Conservation (phyloP, 768 basidiomycete genomes). For the Phlebiopsis flavidoalba region DNA sequence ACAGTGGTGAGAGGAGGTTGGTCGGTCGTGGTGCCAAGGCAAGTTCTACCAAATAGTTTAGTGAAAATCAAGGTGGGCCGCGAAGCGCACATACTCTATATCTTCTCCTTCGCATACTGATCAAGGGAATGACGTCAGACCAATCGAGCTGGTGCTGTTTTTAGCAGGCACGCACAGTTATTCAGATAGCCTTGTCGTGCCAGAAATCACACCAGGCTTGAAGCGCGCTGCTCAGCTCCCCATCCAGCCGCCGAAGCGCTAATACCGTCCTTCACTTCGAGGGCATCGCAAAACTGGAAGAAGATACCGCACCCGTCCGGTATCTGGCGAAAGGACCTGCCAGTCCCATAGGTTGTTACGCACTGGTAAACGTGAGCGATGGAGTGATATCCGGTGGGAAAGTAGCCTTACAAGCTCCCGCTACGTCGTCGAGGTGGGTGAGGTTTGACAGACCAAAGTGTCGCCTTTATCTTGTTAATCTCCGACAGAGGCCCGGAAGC, state of each 20-base stretch:
- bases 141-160: neutral
- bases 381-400: neutral
- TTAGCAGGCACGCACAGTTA: neutral
- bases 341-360: slow-evolving; percentile 51
- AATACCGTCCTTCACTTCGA: slow-evolving; percentile 51
- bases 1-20: slow-evolving; percentile 48
- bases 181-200: slow-evolving; percentile 33
- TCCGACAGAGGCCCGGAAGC: slow-evolving; percentile 34
- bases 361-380: slow-evolving; percentile 14
- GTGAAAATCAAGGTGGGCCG: neutral
- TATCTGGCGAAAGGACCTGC: slow-evolving; percentile 49
- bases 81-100: slow-evolving; percentile 36
- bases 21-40: slow-evolving; percentile 37
- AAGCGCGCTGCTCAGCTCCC: slow-evolving; percentile 53
- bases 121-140: neutral
- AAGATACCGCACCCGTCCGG: slow-evolving; percentile 41
- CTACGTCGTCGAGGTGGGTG: slow-evolving; percentile 58
- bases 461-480: slow-evolving; percentile 45
- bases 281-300: slow-evolving; percentile 54
- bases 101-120: neutral
- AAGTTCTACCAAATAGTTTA: slow-evolving; percentile 19
- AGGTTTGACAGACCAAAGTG: slow-evolving; percentile 51
- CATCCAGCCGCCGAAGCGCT: slow-evolving; percentile 45
- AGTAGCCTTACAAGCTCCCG: slow-evolving; percentile 37
- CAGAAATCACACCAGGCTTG: slow-evolving; percentile 52